phyloP scores from a whole-genome alignment of 176 grass and related monocot species.

The Bonia amplexicaulis region DNA sequence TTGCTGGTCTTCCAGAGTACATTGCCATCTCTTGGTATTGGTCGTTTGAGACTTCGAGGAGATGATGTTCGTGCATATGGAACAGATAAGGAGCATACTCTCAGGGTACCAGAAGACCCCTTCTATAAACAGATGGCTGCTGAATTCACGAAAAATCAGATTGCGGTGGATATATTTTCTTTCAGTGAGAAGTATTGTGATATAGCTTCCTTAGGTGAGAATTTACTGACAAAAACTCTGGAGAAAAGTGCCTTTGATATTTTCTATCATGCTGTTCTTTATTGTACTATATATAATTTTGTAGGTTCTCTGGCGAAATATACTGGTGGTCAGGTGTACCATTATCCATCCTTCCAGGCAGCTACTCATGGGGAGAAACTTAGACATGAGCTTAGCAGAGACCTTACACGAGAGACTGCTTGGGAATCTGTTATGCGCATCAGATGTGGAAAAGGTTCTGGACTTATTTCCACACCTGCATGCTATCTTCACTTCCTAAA shows the following conservation, averaged over 20 bases:
- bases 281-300: conserved; percentile 7
- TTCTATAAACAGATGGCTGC: conserved; percentile 99
- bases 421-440: conserved; percentile 99
- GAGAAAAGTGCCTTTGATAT: neutral
- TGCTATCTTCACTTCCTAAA: conserved; percentile 8
- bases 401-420: conserved; percentile 89
- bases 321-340: conserved; percentile 96
- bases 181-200: conserved; percentile 89
- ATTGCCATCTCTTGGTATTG: conserved; percentile 88
- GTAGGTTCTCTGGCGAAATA: conserved; percentile 85
- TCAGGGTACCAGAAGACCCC: conserved; percentile 84
- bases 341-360: conserved; percentile 74
- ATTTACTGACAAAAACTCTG: neutral
- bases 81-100: conserved; percentile 80
- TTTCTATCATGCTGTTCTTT: conserved; percentile 9
- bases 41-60: conserved; percentile 74
- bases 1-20: conserved; percentile 89
- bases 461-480: neutral
- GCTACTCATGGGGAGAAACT: conserved; percentile 72
- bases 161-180: conserved; percentile 82
- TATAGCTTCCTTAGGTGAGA: conserved; percentile 87
- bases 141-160: conserved; percentile 92
- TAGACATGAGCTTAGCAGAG: conserved; percentile 68
- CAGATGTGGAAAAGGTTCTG: conserved; percentile 95
- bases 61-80: conserved; percentile 90